Base-by-base conservation (phyloP, 805 yeast genomes). In the Phaffomyces antillensis region DNA sequence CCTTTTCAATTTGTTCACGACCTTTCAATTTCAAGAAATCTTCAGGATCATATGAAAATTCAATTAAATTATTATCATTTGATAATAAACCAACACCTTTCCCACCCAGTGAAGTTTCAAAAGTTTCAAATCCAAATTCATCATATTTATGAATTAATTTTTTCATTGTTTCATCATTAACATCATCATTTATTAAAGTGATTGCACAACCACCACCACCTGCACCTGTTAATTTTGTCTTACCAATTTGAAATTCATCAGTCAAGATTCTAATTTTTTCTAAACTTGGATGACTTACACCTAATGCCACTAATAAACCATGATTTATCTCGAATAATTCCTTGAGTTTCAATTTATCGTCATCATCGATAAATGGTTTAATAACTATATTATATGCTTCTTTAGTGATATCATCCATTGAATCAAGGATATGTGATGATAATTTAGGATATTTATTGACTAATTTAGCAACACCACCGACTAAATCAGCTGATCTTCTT, bases 151-250 rank as follows among this genome's bases (percentile, higher is more conserved):
- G 36, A 6, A 63, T 60, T 20, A 73, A 71, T 5, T 64, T 59
- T 11, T 67, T 61, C 32, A 72, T 53, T 17, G 53, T 56, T 8
- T 56, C 53, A 23, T 63, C 63, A 1, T 58, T 55, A 8, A 76
- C 60, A 16, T 58, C 58, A 4, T 59, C 63, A 40, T 76, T 68
- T 15, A 90, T 70, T 34, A 93, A 65, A 0, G 98, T 93, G 45
- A 93, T 83, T 11, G 98, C 96, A 70, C 99, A 93, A 2, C 99
- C 99, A 41, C 99, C 99, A 18, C 99, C 99, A 32, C 99, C 99
- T 0, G 99, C 99, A 36, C 99, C 99, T 0, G 99, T 93, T 44
- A 93, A 73, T 62, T 93, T 93, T 0, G 99, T 91, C 46, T 84
- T 80, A 8, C 99, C 99, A 16, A 93, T 63, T 5, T 68, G 60